Conservation (phyloP, 1,284 basidiomycete genomes). For the Tilletia horrida region DNA sequence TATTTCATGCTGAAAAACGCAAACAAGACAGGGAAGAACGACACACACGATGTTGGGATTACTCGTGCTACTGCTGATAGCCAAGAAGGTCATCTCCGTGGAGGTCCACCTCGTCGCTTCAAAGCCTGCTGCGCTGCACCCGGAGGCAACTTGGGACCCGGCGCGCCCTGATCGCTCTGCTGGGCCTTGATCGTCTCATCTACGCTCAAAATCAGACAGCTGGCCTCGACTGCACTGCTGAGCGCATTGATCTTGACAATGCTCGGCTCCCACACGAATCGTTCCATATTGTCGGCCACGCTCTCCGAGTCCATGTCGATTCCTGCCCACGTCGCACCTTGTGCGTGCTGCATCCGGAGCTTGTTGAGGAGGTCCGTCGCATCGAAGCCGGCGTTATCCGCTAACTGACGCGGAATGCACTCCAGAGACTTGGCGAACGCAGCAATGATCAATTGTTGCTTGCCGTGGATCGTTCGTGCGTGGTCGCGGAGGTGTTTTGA, state of each 20-base stretch:
- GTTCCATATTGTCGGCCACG: slow-evolving; percentile 88
- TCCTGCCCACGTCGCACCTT: slow-evolving; percentile 80
- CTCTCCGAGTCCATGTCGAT: slow-evolving; percentile 87
- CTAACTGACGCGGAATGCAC: slow-evolving; percentile 95
- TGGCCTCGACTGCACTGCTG: slow-evolving; percentile 89
- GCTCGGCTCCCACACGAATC: slow-evolving; percentile 97
- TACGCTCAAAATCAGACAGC: slow-evolving; percentile 70
- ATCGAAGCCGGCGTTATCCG: slow-evolving; percentile 96
- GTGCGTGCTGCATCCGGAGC: slow-evolving; percentile 91
- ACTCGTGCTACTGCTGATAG: too few species aligned
- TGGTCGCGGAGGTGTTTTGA: slow-evolving; percentile 87
- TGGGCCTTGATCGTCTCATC: slow-evolving; percentile 53
- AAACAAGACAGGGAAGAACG: background rate
- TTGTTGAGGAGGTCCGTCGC: slow-evolving; percentile 97
- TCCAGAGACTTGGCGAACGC: slow-evolving; percentile 96
- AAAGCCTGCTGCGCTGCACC: slow-evolving; percentile 52
- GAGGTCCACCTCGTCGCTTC: slow-evolving; percentile 19
- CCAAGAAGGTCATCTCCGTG: slow-evolving; percentile 16
- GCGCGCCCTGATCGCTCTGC: slow-evolving; percentile 41
- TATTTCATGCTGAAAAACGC: too few species aligned
- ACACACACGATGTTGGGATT: background rate
- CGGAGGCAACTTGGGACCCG: slow-evolving; percentile 43
- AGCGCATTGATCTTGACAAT: slow-evolving; percentile 94
- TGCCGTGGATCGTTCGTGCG: slow-evolving; percentile 88
- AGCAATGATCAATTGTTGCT: slow-evolving; percentile 89